These are phyloP conservation scores for Pecoramyces ruminantium DNA, from an alignment of 192 early-diverging fungal species.

Conservation along the genomic window DNA sequence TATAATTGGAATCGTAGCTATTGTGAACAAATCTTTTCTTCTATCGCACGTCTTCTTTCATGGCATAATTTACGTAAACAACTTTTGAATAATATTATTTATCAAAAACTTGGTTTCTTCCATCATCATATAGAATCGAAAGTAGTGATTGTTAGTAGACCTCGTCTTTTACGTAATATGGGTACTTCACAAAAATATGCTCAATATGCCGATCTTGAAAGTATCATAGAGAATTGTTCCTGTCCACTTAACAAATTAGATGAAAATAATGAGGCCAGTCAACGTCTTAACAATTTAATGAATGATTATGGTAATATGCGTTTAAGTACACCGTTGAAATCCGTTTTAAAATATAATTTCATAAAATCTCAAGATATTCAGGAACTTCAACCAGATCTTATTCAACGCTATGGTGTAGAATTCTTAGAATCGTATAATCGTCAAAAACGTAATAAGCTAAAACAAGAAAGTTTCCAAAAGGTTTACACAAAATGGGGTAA, in stretches of 20 bases:
- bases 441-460: neutral
- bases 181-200: neutral
- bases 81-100: neutral
- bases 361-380: neutral
- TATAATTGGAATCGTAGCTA: neutral
- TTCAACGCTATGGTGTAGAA: neutral
- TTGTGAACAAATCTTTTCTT: neutral
- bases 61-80: neutral
- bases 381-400: neutral
- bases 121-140: neutral
- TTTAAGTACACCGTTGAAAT: neutral
- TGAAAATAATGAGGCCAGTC: neutral
- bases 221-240: neutral
- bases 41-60: neutral
- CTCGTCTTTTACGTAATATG: neutral
- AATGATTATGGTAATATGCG: neutral
- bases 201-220: neutral
- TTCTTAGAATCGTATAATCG: neutral
- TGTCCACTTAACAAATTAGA: neutral
- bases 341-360: neutral
- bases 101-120: neutral
- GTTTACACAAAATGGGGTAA: neutral
- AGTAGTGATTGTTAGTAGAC: neutral
- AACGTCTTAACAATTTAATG: neutral
- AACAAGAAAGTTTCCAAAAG: neutral